These are phyloP conservation scores for Aphanomyces astaci DNA, from an alignment of 352 stramenopile genomes.

Conservation along the genomic window DNA sequence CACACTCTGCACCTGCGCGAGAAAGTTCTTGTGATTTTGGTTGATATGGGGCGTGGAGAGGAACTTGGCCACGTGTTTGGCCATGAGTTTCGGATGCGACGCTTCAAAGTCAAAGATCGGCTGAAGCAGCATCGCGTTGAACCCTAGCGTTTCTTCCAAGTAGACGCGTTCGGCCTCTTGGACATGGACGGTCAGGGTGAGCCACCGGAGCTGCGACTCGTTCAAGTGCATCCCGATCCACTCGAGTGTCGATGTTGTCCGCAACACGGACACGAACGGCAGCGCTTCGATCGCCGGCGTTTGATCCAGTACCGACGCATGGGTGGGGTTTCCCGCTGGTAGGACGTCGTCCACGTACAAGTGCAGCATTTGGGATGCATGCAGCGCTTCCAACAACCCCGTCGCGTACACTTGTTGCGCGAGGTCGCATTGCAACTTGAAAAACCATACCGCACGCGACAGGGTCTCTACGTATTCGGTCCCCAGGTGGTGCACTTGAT, in stretches of 20 bases:
- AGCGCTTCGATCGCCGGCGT: conserved; percentile 12
- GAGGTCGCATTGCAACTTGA: background rate
- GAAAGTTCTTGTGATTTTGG: conserved; percentile 15
- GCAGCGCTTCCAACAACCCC: background rate
- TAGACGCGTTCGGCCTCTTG: background rate
- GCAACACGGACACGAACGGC: background rate
- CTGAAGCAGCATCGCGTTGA: conserved; percentile 15
- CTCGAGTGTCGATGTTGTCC: background rate
- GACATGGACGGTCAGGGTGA: background rate
- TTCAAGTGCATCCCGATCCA: conserved; percentile 5
- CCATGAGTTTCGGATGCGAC: background rate
- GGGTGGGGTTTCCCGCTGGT: background rate
- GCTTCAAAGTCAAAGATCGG: conserved; percentile 11
- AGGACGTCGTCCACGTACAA: background rate
- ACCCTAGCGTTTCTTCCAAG: background rate
- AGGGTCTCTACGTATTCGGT: background rate
- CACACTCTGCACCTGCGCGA: conserved; percentile 9
- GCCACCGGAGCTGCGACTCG: background rate
- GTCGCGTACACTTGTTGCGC: background rate
- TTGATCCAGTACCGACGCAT: background rate
- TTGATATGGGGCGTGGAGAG: background rate
- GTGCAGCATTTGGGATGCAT: background rate
- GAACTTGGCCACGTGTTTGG: background rate
- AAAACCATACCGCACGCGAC: background rate
- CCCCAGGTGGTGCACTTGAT: background rate